Base-by-base conservation (phyloP, 768 basidiomycete species). In the Pholiota molesta region DNA sequence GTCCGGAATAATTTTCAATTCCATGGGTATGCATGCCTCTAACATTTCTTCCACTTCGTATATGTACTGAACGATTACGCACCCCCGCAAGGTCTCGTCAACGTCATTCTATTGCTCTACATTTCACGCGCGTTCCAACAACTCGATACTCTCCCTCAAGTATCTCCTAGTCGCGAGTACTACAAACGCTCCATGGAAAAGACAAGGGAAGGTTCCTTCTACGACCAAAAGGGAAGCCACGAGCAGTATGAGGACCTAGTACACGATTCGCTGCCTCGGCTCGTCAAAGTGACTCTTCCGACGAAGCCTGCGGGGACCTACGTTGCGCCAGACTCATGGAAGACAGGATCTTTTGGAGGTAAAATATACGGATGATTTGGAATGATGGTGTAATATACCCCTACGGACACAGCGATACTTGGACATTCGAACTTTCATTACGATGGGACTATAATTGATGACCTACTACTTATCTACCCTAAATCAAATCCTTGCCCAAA, bases 1-100 rank as follows among this genome's bases (percentile, higher is more conserved):
- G 2, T 60, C 69, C 9, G 71, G 65, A 39, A 60, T 71, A 6
- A 59, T 74, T 16, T 74, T 72, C 66, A 75, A 75, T 56, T 65
- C 74, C 23, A 72, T 69, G n/a, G 74, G 74, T 73, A 47, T 28
- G 71, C 40, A 47, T 23, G 70, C 40, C 10, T 17, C 26, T 44
- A 33, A 42, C 8, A 35, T 56, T 17, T 2, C 8, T 39, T 16
- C 45, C 7, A 7, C n/a, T 56, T 56, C 21, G 19, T 55, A 17
- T 26, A 40, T 55, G 13, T 28, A 40, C 14, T 13, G 13, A 5
- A 8, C 9, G 26, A 13, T 37, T 37, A 37, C n/a, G 9, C 49
- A 2, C 51, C 14, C 17, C 17, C 16, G 17, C 3, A 29, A 69
- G 68, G 68, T 17, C 55, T 67, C 19, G 40, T 67, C 49, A 69